Evolutionary conservation across 2,329 filamentous ascomycete species (phyloP).

Genomic region (Fusarium virguliforme): DNA sequence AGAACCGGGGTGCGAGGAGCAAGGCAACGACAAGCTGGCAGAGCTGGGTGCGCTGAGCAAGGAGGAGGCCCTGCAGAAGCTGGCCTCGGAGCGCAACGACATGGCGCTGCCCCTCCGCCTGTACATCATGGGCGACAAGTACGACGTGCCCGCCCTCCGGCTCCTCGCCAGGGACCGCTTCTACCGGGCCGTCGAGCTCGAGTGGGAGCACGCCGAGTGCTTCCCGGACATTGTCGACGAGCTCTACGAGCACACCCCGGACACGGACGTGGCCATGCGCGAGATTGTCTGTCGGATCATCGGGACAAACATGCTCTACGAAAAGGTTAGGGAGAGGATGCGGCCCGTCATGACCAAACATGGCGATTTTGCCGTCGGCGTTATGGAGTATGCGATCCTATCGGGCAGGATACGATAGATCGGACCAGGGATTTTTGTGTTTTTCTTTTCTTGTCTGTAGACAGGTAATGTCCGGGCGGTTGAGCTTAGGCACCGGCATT

Average conservation of each 20-base stretch:
- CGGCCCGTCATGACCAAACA: constrained; percentile 29
- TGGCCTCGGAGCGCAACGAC: background rate
- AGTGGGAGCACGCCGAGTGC: constrained; percentile 3
- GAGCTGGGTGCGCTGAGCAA: background rate
- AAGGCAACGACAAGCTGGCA: background rate
- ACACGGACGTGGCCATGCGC: background rate
- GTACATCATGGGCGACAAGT: constrained; percentile 15
- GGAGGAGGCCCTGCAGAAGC: background rate
- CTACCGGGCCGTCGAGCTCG: constrained; percentile 9
- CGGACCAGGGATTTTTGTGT: background rate
- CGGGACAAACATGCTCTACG: background rate
- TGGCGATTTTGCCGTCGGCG: background rate
- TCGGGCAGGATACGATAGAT: background rate
- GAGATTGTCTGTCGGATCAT: constrained; percentile 4
- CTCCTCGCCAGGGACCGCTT: constrained; percentile 9
- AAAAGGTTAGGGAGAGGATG: constrained; percentile 6
- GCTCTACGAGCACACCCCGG: constrained; percentile 17
- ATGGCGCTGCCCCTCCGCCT: background rate
- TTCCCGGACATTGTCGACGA: constrained; percentile 31
- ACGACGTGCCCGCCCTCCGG: background rate
- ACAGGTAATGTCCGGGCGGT: background rate
- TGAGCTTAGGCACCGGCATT: background rate
- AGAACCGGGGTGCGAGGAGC: background rate
- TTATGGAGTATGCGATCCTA: constrained; percentile 21
- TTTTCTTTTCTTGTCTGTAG: background rate